These are phyloP conservation scores for Kurtzmaniella quercitrusa DNA, from an alignment of 1,139 yeast species.

Conservation along the genomic window DNA sequence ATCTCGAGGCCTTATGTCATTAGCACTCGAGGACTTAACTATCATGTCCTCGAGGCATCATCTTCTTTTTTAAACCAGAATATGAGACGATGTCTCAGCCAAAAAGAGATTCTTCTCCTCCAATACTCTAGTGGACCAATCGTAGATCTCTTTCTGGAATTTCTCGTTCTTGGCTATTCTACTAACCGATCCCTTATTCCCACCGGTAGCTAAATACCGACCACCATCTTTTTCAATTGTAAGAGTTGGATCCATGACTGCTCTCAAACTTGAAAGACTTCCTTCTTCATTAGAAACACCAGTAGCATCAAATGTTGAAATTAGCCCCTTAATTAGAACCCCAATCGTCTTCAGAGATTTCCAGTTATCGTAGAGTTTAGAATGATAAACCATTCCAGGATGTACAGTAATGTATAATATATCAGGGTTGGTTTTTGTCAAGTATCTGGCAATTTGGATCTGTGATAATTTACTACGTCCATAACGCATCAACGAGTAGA, in stretches of 20 bases:
- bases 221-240: constrained; percentile 58
- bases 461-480: constrained; percentile 31
- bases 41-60: too few relatives aligned
- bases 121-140: constrained; percentile 23
- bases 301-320: constrained; percentile 10
- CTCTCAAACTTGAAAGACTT: constrained; percentile 27
- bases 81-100: neutral
- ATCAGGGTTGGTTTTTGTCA: constrained; percentile 26
- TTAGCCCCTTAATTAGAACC: constrained; percentile 13
- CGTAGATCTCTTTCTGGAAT: constrained; percentile 27
- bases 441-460: constrained; percentile 26
- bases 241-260: constrained; percentile 28
- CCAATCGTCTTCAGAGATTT: constrained; percentile 24
- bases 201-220: constrained; percentile 60
- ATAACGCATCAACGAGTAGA: constrained; percentile 32
- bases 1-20: too few relatives aligned
- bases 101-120: constrained; percentile 13
- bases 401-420: constrained; percentile 34
- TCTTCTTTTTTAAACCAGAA: neutral
- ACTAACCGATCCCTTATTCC: constrained; percentile 32
- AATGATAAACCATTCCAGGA: constrained; percentile 37
- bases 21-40: too few relatives aligned
- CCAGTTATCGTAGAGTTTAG: constrained; percentile 32
- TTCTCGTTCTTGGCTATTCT: constrained; percentile 19
- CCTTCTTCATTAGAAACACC: constrained; percentile 37